phyloP scores from a whole-genome alignment of 2,329 filamentous ascomycete genomes.

The Microdochium trichocladiopsis region DNA sequence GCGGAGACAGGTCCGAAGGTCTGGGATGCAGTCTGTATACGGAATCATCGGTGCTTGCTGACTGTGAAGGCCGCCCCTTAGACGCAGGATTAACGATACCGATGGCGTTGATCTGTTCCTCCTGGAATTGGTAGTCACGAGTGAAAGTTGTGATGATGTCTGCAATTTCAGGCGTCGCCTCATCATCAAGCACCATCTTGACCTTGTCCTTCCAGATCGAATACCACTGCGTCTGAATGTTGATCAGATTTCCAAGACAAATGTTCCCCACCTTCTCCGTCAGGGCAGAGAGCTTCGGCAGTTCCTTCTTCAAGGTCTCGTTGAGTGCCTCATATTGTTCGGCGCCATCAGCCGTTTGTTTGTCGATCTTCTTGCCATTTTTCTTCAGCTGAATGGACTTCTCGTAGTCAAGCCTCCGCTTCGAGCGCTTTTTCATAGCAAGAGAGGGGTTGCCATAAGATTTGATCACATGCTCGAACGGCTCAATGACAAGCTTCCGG shows the following conservation, averaged over 20 bases:
- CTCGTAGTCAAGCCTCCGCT: conserved; percentile 85
- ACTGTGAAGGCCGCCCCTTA: conserved; percentile 51
- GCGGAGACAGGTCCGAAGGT: conserved; percentile 38
- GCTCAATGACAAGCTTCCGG: conserved; percentile 76
- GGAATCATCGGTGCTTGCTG: conserved; percentile 47
- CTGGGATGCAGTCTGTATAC: conserved; percentile 41
- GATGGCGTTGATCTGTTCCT: conserved; percentile 64
- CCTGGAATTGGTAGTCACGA: conserved; percentile 69
- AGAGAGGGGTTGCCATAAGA: conserved; percentile 77
- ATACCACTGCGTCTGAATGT: conserved; percentile 79
- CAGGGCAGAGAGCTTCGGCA: conserved; percentile 74
- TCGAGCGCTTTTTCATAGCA: conserved; percentile 90
- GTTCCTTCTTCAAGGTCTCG: conserved; percentile 84
- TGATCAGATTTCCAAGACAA: conserved; percentile 76
- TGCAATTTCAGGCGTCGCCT: conserved; percentile 57
- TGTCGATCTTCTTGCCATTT: conserved; percentile 77
- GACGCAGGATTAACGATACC: conserved; percentile 72
- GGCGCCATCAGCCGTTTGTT: conserved; percentile 74
- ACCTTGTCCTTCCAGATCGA: conserved; percentile 79
- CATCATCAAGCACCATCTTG: conserved; percentile 62
- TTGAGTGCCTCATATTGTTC: conserved; percentile 90
- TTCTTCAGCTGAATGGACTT: conserved; percentile 72
- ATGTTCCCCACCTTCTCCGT: conserved; percentile 81
- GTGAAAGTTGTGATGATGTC: conserved; percentile 75
- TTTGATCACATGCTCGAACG: conserved; percentile 71